phyloP scores from a whole-genome alignment of 148 eudicot species.

The Dianthus caryophyllus region DNA sequence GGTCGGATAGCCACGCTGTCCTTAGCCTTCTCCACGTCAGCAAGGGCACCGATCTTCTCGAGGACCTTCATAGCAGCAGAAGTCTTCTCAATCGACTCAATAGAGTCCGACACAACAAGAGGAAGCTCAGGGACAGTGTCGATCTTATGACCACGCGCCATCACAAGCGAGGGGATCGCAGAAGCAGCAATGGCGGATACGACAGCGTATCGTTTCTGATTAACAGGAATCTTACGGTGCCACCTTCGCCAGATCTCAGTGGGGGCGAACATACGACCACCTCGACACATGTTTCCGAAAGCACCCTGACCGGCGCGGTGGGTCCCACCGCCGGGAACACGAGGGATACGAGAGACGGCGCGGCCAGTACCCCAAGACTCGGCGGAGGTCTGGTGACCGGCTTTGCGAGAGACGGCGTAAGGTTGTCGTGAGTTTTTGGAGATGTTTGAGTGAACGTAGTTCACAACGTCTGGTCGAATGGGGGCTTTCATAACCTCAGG shows the following conservation, averaged over 20 bases:
- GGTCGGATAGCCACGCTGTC: neutral
- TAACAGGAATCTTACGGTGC: neutral
- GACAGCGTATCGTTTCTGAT: neutral
- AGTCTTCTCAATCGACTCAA: neutral
- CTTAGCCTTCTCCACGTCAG: neutral
- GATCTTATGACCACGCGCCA: neutral
- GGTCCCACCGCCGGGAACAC: neutral
- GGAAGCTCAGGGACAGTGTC: neutral
- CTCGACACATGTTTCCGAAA: neutral
- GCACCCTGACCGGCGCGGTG: neutral
- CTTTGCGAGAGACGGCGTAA: neutral
- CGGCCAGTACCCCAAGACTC: slow-evolving; percentile 3
- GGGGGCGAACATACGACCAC: slow-evolving; percentile 3
- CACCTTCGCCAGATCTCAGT: neutral
- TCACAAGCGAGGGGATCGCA: neutral
- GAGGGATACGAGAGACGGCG: neutral
- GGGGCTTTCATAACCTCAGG: neutral
- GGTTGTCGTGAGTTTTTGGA: neutral
- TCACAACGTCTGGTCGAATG: neutral
- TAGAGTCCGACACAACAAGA: neutral
- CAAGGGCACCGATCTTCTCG: neutral
- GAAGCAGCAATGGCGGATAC: neutral
- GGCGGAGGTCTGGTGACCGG: slow-evolving; percentile 4
- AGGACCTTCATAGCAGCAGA: neutral
- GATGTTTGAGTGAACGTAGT: neutral